A percentile compares a stretch with the other conserved stretches of the same genome.
phyloP scores from a whole-genome alignment of 2,329 filamentous ascomycete species.

The Elsinoe australis region DNA sequence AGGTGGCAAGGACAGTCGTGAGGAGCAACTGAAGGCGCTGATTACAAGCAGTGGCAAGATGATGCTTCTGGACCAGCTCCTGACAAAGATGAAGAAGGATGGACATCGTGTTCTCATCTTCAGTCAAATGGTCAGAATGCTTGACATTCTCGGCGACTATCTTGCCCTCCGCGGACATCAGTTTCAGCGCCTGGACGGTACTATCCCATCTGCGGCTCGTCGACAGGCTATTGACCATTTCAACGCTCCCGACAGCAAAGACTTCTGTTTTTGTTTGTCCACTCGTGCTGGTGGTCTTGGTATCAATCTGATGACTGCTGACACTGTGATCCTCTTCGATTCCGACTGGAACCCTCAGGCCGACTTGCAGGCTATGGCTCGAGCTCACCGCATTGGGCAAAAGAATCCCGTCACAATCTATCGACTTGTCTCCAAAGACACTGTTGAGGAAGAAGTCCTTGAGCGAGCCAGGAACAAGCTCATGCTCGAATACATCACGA shows the following conservation, averaged over 20 bases:
- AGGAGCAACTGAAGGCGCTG: constrained; percentile 84
- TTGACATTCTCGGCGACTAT: constrained; percentile 93
- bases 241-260: constrained; percentile 90
- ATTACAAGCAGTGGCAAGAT: constrained; percentile 98
- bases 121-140: constrained; percentile 99
- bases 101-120: constrained; percentile 95
- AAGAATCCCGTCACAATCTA: constrained; percentile 95
- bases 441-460: constrained; percentile 93
- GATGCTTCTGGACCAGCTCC: constrained; percentile 95
- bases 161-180: constrained; percentile 87
- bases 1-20: constrained; percentile 61
- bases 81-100: constrained; percentile 86
- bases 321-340: constrained; percentile 96
- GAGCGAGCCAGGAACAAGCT: constrained; percentile 96
- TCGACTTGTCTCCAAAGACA: constrained; percentile 93
- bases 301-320: constrained; percentile 97
- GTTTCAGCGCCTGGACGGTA: constrained; percentile 91
- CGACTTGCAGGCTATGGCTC: constrained; percentile 95
- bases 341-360: constrained; percentile 99
- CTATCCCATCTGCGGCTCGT: constrained; percentile 78
- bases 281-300: constrained; percentile 94
- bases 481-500: constrained; percentile 92
- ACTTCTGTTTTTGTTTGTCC: constrained; percentile 93
- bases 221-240: constrained; percentile 97
- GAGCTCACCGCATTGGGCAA: constrained; percentile 94